Conservation (phyloP, 2,329 filamentous ascomycete species). For the Stromatinia cepivora region DNA sequence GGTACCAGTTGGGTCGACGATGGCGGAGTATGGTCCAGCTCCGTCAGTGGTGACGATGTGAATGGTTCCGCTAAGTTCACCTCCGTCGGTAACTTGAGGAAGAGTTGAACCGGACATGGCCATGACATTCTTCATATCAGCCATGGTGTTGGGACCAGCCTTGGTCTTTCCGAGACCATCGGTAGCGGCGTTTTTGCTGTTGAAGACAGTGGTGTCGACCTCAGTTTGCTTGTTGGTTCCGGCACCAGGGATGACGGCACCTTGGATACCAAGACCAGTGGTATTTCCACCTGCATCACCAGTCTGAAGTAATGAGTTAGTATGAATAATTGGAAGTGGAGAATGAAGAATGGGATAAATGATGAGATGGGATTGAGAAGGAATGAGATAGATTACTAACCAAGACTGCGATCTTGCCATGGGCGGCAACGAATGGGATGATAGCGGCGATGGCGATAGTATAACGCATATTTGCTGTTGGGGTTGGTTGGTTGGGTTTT, state of each 20-base stretch:
- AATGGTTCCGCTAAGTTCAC: slow-evolving; percentile 60
- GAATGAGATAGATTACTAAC: slow-evolving; percentile 25
- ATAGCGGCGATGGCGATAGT: slow-evolving; percentile 46
- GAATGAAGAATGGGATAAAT: background rate
- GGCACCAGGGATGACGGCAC: slow-evolving; percentile 45
- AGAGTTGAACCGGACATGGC: slow-evolving; percentile 55
- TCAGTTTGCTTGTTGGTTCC: slow-evolving; percentile 48
- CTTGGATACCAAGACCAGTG: slow-evolving; percentile 47
- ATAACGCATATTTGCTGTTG: slow-evolving; percentile 35
- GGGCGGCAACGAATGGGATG: slow-evolving; percentile 58
- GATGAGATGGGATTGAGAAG: background rate
- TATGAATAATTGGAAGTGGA: slow-evolving; percentile 14
- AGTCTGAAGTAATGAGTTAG: slow-evolving; percentile 25
- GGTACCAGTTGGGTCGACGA: slow-evolving; percentile 62
- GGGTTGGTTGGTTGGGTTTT: slow-evolving; percentile 24
- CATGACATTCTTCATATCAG: slow-evolving; percentile 59
- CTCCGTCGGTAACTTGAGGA: slow-evolving; percentile 60
- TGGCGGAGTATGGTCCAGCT: slow-evolving; percentile 56
- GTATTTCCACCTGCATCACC: slow-evolving; percentile 48
- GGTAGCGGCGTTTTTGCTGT: slow-evolving; percentile 53
- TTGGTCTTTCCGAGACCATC: slow-evolving; percentile 60
- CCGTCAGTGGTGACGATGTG: slow-evolving; percentile 69
- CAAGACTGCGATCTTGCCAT: slow-evolving; percentile 55
- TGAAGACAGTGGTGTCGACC: slow-evolving; percentile 50
- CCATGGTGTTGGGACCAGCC: slow-evolving; percentile 54